These are phyloP conservation scores for Vitis hybrid DNA, from an alignment of 177 flowering plant species.

Conservation along the genomic window DNA sequence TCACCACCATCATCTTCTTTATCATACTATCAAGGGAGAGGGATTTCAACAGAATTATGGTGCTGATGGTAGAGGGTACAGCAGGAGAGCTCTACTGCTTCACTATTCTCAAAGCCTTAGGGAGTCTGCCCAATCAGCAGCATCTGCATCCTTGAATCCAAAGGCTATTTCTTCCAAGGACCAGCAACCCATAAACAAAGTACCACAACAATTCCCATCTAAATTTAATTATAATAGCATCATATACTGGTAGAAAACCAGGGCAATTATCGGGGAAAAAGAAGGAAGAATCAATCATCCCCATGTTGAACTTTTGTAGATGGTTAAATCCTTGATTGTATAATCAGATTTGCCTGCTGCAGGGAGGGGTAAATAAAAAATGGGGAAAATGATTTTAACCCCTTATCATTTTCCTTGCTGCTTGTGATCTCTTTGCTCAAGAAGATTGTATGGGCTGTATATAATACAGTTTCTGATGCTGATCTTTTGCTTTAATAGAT, in stretches of 20 bases:
- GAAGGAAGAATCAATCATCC: too few relatives aligned
- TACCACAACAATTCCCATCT: constrained; percentile 5
- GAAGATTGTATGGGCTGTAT: neutral
- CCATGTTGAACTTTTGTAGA: too few relatives aligned
- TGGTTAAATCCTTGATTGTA: too few relatives aligned
- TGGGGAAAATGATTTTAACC: too few relatives aligned
- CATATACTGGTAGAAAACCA: too few relatives aligned
- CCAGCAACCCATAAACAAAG: constrained; percentile 22
- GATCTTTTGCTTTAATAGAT: constrained; percentile 21
- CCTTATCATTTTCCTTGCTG: too few relatives aligned
- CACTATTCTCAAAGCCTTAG: constrained; percentile 47
- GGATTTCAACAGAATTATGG: constrained; percentile 9
- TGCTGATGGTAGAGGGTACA: constrained; percentile 26
- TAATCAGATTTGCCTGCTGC: too few relatives aligned
- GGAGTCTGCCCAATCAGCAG: constrained; percentile 30
- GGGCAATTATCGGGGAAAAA: too few relatives aligned
- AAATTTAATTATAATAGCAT: neutral
- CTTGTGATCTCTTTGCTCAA: too few relatives aligned
- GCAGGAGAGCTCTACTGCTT: constrained; percentile 63
- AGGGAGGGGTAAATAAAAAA: too few relatives aligned
- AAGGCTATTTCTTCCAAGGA: constrained; percentile 5
- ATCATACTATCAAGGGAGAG: constrained; percentile 16
- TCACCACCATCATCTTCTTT: constrained; percentile 20
- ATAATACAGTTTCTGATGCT: neutral
- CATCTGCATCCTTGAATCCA: constrained; percentile 14